Evolutionary conservation across 371 early-diverging fungal genomes (phyloP).

Genomic region (Zancudomyces culisetae): DNA sequence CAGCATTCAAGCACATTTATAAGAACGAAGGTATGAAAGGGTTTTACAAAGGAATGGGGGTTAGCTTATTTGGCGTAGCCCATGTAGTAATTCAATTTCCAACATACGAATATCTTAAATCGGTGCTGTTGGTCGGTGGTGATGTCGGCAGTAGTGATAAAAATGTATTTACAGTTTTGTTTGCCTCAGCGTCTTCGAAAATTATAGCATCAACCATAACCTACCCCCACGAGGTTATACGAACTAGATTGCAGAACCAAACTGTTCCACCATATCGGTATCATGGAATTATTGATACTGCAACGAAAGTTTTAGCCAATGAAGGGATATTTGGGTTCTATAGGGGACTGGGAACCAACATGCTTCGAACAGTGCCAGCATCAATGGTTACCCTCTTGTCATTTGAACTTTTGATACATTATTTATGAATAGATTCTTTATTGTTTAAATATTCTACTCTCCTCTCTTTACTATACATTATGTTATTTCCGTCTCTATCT

Average conservation of each 20-base stretch:
- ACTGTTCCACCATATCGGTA: conserved; percentile 50
- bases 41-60: conserved; percentile 76
- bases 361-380: conserved; percentile 77
- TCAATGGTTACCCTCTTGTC: conserved; percentile 43
- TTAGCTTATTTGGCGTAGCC: conserved; percentile 71
- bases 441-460: background rate
- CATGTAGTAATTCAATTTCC: conserved; percentile 94
- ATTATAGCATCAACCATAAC: conserved; percentile 80
- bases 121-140: background rate
- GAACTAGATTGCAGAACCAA: conserved; percentile 80
- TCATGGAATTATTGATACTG: conserved; percentile 51
- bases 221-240: conserved; percentile 79
- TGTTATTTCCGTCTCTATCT: no score
- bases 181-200: conserved; percentile 59
- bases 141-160: background rate
- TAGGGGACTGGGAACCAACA: conserved; percentile 67
- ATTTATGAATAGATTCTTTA: background rate
- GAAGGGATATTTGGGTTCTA: conserved; percentile 74
- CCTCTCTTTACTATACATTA: no score
- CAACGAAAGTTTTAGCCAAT: conserved; percentile 43
- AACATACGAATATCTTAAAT: conserved; percentile 79
- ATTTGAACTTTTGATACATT: background rate
- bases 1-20: conserved; percentile 51
- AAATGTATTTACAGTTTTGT: conserved; percentile 20
- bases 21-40: conserved; percentile 50